Evolutionary conservation across 2,329 filamentous ascomycete genomes (phyloP), one percentile per base, ranked within the genome.

Genomic region (Trichophyton verrucosum): DNA sequence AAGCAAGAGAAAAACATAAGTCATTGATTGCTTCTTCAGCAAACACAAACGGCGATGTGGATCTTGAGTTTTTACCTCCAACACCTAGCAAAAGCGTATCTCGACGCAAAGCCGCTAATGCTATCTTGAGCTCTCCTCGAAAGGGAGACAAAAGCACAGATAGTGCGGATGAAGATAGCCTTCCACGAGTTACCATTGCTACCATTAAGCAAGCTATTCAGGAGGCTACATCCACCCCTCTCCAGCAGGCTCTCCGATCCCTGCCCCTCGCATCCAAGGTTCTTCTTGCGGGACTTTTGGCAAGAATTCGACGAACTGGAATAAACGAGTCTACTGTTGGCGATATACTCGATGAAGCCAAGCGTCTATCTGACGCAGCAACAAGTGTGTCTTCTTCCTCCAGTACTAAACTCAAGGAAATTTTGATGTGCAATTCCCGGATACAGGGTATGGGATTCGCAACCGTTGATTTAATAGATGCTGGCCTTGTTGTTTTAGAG

Each of bases 191-290:
- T 46, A 96, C 91, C 0, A 96, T 97, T 69, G 85, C 88, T 59
- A 96, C 90, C 3, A 88, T 97, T 72, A 95, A 95, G 73, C 86
- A 89, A 70, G 94, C 94, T 40, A 97, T 99, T 73, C 89, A 88
- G 68, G 94, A 99, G 76, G 91, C 92, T 3, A 97, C 92, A 0
- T 91, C 88, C 3, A 96, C 89, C 61, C 94, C 94, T 1, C 78
- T 96, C 61, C 92, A 96, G 71, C 89, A 94, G 71, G 91, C 91
- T 69, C 81, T 99, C 40, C 87, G 90, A 57, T 82, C 85, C 17
- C 81, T 97, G 22, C 89, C 94, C 0, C 80, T 96, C 47, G 82
- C 86, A 27, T 86, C 87, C 11, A 96, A 96, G 70, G 78, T 97
- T 40, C 85, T 97, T 66, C 83, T 99, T 59, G 86, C 89, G 1